Conservation (phyloP, 148 eudicot genomes). For the Amaranthus hypochondriacus region DNA sequence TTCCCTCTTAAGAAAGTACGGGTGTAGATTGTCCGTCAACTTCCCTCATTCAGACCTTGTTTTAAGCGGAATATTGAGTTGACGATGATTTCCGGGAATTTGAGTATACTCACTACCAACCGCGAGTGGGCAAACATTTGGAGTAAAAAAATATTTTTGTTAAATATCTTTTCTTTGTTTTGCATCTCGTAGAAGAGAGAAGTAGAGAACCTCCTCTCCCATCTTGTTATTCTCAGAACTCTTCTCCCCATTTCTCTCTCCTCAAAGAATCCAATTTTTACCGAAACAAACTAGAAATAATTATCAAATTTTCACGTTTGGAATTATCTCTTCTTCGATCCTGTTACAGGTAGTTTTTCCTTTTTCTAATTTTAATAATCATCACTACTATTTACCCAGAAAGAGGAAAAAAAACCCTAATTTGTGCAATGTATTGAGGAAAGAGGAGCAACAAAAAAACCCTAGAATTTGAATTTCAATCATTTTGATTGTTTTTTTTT, state of each 20-base stretch:
- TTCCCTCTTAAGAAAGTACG: too few species aligned
- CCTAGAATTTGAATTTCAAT: constrained; percentile 9
- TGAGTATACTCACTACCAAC: background rate
- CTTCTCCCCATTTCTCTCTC: constrained; percentile 6
- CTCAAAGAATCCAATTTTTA: constrained; percentile 13
- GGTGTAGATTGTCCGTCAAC: too few species aligned
- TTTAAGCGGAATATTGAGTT: too few species aligned
- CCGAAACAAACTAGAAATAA: background rate
- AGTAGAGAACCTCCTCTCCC: background rate
- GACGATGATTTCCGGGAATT: background rate
- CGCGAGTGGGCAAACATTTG: background rate
- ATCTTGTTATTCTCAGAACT: background rate
- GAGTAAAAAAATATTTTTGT: background rate
- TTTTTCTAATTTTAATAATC: background rate
- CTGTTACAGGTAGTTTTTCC: background rate
- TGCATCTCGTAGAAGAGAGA: constrained; percentile 3
- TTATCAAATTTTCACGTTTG: background rate
- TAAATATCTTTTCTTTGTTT: background rate
- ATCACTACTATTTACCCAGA: background rate
- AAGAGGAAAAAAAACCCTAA: constrained; percentile 6
- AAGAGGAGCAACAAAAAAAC: constrained; percentile 6
- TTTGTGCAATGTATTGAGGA: background rate
- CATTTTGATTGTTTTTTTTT: background rate
- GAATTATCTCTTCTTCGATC: constrained; percentile 2
- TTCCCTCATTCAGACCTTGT: too few species aligned